phyloP scores from a whole-genome alignment of 2,329 filamentous ascomycete species.

The Pseudocercospora fuligena region DNA sequence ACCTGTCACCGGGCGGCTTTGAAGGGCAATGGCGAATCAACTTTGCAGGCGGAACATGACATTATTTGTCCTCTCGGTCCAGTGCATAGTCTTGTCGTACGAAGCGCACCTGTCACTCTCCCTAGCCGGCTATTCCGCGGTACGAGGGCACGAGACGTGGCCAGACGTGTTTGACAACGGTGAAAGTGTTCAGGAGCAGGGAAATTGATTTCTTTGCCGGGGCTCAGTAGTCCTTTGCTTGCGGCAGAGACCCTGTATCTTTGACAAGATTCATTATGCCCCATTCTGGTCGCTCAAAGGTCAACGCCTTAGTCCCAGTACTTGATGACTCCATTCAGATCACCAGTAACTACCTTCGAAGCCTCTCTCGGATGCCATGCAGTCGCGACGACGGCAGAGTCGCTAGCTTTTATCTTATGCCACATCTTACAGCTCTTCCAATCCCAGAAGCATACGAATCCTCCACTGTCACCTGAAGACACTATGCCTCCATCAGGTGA shows the following conservation, averaged over 20 bases:
- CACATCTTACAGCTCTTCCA: constrained; percentile 99
- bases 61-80: not conserved
- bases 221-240: not conserved
- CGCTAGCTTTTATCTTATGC: constrained; percentile 88
- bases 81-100: not conserved
- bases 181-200: not conserved
- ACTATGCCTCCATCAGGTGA: constrained; percentile 92
- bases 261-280: not conserved
- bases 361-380: constrained; percentile 98
- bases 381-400: constrained; percentile 80
- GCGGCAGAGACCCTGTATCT: not conserved
- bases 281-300: not conserved
- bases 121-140: not conserved
- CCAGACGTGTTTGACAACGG: not conserved
- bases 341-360: constrained; percentile 89
- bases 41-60: not conserved
- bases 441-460: constrained; percentile 96
- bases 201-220: not conserved
- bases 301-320: constrained; percentile 77
- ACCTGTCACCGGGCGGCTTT: not conserved
- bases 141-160: not conserved
- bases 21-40: not conserved
- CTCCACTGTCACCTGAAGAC: constrained; percentile 81
- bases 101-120: not conserved
- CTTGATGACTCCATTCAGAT: constrained; percentile 83